Percentiles rank a stretch among this genome's conserved stretches.
Evolutionary conservation across 1,284 basidiomycete species (phyloP).

Genomic region (Sanghuangporus weigelae): DNA sequence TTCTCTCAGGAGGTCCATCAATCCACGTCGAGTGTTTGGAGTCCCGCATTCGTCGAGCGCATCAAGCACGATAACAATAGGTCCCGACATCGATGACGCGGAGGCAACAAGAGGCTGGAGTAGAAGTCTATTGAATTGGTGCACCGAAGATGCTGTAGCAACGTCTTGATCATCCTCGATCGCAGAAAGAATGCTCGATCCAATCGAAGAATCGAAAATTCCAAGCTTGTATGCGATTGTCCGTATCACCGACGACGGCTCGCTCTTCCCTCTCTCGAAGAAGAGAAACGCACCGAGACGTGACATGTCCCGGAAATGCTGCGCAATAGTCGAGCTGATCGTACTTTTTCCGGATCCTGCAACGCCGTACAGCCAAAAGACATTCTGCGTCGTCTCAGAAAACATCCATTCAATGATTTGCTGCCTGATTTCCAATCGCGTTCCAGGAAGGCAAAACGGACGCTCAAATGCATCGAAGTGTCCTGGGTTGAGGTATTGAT

Average conservation of each 20-base stretch:
- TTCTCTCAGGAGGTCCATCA: background rate
- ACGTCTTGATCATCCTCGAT: background rate
- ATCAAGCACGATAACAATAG: slow-evolving; percentile 2
- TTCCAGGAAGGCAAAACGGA: background rate
- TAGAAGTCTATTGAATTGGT: background rate
- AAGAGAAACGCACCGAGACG: background rate
- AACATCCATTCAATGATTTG: background rate
- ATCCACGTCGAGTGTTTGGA: background rate
- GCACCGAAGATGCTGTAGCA: background rate
- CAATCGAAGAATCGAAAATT: background rate
- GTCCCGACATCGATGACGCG: background rate
- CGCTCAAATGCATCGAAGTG: background rate
- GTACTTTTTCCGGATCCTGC: background rate
- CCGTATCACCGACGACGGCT: background rate
- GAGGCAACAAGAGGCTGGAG: background rate
- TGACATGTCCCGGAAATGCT: background rate
- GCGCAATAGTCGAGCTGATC: background rate
- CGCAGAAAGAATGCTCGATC: background rate
- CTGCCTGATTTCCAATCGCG: background rate
- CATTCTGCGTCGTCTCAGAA: background rate
- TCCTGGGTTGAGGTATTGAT: background rate
- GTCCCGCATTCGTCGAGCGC: slow-evolving; percentile 3
- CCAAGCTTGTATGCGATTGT: background rate
- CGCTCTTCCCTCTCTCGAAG: background rate
- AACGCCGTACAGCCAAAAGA: background rate